Evolutionary conservation across 371 early-diverging fungal species (phyloP).

Genomic region (Gilbertella persicaria): DNA sequence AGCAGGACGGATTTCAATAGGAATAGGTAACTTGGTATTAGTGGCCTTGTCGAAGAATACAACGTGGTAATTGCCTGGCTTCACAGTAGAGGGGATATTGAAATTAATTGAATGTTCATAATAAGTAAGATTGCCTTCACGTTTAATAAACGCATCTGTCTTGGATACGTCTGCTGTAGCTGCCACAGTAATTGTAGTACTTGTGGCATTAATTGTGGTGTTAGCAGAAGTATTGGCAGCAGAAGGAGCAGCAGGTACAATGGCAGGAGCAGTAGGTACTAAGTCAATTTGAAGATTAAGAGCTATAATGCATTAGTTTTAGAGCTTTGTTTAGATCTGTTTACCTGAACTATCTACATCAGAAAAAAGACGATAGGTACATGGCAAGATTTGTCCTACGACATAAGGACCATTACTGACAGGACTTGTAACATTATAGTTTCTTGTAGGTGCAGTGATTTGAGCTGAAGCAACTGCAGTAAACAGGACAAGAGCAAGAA

Average conservation of each 20-base stretch:
- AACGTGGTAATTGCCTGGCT: slow-evolving; percentile 45
- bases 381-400: slow-evolving; percentile 47
- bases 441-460: slow-evolving; percentile 43
- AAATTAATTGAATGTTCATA: slow-evolving; percentile 54
- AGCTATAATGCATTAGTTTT: slow-evolving; percentile 19
- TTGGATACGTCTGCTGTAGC: slow-evolving; percentile 45
- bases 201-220: slow-evolving; percentile 1
- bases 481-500: slow-evolving; percentile 4
- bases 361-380: slow-evolving; percentile 46
- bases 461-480: slow-evolving; percentile 25
- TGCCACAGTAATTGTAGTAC: slow-evolving; percentile 31
- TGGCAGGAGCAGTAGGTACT: slow-evolving; percentile 15
- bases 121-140: slow-evolving; percentile 44
- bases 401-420: slow-evolving; percentile 47
- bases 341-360: slow-evolving; percentile 51
- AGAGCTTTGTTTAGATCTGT: too few species aligned
- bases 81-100: slow-evolving; percentile 35
- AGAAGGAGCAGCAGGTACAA: slow-evolving; percentile 5
- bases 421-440: slow-evolving; percentile 48
- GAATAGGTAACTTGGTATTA: slow-evolving; percentile 43
- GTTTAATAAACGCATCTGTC: slow-evolving; percentile 40
- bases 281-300: slow-evolving; percentile 36
- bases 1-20: slow-evolving; percentile 49
- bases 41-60: slow-evolving; percentile 43
- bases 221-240: slow-evolving; percentile 7